A percentile compares a stretch with the other conserved stretches of the same genome.
Evolutionary conservation across 345 rosid genomes (phyloP).

Genomic region (Orychophragmus violaceus): DNA sequence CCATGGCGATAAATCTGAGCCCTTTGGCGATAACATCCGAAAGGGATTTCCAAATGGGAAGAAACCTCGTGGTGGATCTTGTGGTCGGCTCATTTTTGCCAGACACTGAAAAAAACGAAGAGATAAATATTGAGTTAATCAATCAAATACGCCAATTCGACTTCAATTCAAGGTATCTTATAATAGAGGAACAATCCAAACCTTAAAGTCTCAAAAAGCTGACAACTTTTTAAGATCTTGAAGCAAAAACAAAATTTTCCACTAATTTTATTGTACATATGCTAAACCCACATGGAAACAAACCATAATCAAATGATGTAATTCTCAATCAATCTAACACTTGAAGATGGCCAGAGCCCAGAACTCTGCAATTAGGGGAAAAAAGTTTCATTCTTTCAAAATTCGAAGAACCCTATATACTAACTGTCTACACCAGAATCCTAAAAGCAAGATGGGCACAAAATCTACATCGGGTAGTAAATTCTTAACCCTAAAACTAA

Average conservation of each 20-base stretch:
- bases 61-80: constrained; percentile 62
- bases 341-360: neutral
- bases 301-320: neutral
- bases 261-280: neutral
- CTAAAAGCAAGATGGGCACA: neutral
- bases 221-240: constrained; percentile 14
- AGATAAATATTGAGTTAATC: neutral
- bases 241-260: neutral
- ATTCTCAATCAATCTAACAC: neutral
- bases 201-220: constrained; percentile 10
- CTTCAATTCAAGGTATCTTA: neutral
- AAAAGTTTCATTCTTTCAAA: neutral
- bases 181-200: neutral
- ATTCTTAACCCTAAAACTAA: constrained; percentile 4
- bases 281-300: constrained; percentile 4
- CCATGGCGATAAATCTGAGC: constrained; percentile 58
- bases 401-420: neutral
- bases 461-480: neutral
- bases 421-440: neutral
- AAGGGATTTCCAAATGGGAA: constrained; percentile 90
- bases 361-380: neutral
- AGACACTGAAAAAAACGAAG: neutral
- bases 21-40: constrained; percentile 62
- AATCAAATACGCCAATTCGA: neutral
- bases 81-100: constrained; percentile 72